Evolutionary conservation across 1,284 basidiomycete species (phyloP), one percentile per base, ranked within the genome.

Genomic region (Cryptococcus jaspeensis): DNA sequence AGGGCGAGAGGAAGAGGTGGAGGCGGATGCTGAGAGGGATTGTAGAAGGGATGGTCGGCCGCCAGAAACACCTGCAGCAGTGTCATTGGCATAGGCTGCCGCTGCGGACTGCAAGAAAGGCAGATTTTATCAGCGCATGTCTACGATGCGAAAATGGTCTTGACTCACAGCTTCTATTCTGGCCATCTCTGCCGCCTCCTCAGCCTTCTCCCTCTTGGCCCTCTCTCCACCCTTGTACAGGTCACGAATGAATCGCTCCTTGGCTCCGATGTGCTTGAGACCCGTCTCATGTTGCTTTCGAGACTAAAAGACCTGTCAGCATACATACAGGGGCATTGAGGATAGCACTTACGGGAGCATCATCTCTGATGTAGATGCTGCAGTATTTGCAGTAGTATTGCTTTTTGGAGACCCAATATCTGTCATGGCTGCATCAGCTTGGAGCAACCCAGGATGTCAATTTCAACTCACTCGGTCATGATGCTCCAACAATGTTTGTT

Each of bases 221-320:
- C 87, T 87, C 78, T 93, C 90, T 5, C 92, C 89, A n/a, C 85
- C 81, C 80, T 95, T 95, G 83, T 99, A 99, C 32, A 98, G 83
- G 42, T 89, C 85, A 42, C 91, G 83, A 52, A 99, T 89, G 76
- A 89, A 95, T 9, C 93, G 84, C 71, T 97, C 93, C 60, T 90
- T 86, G 75, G 91, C 96, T 48, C 92, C 92, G 74, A 96, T 90
- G 80, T 99, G 96, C 47, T 91, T 85, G 50, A 95, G 79, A 44
- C 96, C 96, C 61, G 84, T 89, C 78, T 99, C 96, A 75, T 99
- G 96, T 59, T 94, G 92, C 61, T 85, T 82, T 52, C 90, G 84
- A 2, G 95, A 98, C 71, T 82, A 73, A 52, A 52, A 67, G 61
- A 48, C 20, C 45, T 38, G 22, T 52, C 50, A 56, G 42, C 39